Conservation (phyloP, 164 flowering plant species). For the Vitis rupestris region DNA sequence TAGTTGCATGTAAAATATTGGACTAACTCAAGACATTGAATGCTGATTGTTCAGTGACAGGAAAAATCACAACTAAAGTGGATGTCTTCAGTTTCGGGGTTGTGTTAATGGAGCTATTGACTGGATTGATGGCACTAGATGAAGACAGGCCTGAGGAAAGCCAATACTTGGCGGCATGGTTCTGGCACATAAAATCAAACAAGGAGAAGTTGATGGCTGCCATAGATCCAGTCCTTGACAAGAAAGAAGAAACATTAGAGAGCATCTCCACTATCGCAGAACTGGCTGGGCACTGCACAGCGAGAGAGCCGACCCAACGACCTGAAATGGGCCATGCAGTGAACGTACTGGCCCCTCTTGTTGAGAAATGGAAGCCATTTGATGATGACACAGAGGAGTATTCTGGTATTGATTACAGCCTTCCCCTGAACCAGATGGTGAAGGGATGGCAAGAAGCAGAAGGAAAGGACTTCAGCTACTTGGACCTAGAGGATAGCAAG, state of each 20-base stretch:
- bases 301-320: conserved; percentile 55
- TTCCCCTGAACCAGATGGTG: conserved; percentile 62
- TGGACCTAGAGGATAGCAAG: conserved; percentile 51
- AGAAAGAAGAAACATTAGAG: conserved; percentile 41
- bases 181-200: conserved; percentile 48
- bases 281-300: conserved; percentile 69
- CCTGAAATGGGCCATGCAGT: conserved; percentile 75
- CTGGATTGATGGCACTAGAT: conserved; percentile 64
- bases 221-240: conserved; percentile 47
- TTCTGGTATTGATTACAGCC: conserved; percentile 63
- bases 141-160: conserved; percentile 60
- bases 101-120: conserved; percentile 63
- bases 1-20: not conserved
- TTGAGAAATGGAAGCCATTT: conserved; percentile 60
- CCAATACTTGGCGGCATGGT: conserved; percentile 64
- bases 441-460: conserved; percentile 69
- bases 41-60: conserved; percentile 44
- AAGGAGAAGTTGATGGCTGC: conserved; percentile 48
- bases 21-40: not conserved
- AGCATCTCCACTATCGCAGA: conserved; percentile 48
- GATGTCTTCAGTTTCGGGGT: conserved; percentile 74
- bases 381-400: conserved; percentile 46
- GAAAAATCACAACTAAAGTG: conserved; percentile 60
- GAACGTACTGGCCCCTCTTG: conserved; percentile 53
- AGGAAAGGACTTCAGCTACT: conserved; percentile 43